Base-by-base conservation (phyloP, 1,139 yeast genomes). In the Yamadazyma triangularis region DNA sequence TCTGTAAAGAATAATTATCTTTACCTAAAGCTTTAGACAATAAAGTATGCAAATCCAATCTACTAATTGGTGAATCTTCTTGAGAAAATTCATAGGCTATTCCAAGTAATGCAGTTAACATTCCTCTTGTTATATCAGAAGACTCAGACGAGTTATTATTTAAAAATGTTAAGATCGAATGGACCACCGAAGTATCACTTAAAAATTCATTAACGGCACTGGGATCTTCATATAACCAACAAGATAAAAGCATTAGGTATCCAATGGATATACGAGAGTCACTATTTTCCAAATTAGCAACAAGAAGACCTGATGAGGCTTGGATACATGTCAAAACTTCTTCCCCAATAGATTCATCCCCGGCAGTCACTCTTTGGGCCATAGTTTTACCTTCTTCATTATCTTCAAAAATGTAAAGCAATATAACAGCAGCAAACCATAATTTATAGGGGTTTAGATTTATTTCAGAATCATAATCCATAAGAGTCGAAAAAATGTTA, bases 241-340 rank as follows among this genome's bases (percentile, higher is more conserved):
- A 66, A 0, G 81, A 73, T 26, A 93, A 63, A 11, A 91, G 64
- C 78, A 84, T 81, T 30, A 86, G 57, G 44, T 88, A 89, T 0
- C 91, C 86, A 32, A 86, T 71, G 0, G 95, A 72, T 5, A 87
- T 76, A 40, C 96, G 70, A 3, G 86, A 80, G 50, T 89, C 96
- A 23, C 67, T 59, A 28, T 71, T 65, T 12, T 75, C 73, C 14
- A 91, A 57, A 1, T 84, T 70, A 0, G 89, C 73, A 0, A 86
- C 69, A 20, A 89, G 59, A 26, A 88, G 70, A 25, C 91, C 94
- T 0, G 93, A 70, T 26, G 88, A 65, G 0, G 95, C 87, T 48
- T 85, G 94, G 16, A 91, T 74, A 2, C 83, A 70, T n/a, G 77
- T 64, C 50, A 85, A 69, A 0, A 73, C 79, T 44, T 86, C 95